Evolutionary conservation across 1,284 basidiomycete species (phyloP).

Genomic region (Cryptococcus sp.): DNA sequence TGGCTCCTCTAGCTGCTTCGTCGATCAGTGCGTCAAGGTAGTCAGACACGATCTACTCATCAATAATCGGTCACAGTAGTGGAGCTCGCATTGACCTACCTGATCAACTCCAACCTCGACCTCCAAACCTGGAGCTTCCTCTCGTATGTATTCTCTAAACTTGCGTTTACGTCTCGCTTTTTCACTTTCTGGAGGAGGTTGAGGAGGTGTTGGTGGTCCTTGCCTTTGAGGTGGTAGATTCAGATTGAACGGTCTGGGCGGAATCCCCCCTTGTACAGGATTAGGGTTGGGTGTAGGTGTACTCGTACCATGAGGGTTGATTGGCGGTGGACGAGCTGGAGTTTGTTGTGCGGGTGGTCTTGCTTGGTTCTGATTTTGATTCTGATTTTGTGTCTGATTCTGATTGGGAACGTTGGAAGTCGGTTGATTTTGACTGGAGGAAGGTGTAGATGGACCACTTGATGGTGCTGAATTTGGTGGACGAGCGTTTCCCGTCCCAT

Average conservation of each 20-base stretch:
- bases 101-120: constrained; percentile 34
- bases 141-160: constrained; percentile 28
- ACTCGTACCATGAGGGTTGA: neutral
- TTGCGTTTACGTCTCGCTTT: constrained; percentile 29
- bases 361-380: neutral
- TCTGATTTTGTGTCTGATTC: neutral
- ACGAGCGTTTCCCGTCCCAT: too few relatives aligned
- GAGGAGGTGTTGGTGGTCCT: neutral
- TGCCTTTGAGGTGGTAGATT: neutral
- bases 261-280: neutral
- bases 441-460: neutral
- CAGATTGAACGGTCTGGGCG: neutral
- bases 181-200: constrained; percentile 22
- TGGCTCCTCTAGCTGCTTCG: constrained; percentile 22
- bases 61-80: neutral
- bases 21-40: constrained; percentile 31
- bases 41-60: constrained; percentile 25
- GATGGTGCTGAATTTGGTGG: neutral
- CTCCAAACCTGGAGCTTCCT: constrained; percentile 32
- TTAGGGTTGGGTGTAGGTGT: neutral
- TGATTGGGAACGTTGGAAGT: neutral
- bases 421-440: neutral
- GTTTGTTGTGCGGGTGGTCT: neutral
- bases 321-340: neutral
- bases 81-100: constrained; percentile 16